phyloP scores from a whole-genome alignment of 179 eudicot species.

The Camellia oleifera region DNA sequence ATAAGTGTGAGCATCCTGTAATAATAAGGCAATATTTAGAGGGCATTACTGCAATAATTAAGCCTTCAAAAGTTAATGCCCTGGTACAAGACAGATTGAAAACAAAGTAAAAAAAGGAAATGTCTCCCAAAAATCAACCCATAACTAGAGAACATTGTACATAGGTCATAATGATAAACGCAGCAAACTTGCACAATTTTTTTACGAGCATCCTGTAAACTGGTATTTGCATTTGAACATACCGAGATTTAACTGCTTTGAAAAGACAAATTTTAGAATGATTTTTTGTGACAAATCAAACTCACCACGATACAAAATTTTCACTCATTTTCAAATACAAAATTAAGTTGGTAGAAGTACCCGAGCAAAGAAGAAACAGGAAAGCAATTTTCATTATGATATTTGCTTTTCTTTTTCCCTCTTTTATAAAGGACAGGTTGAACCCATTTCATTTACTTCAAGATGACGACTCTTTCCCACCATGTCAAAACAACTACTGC shows the following conservation, averaged over 20 bases:
- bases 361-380: background rate
- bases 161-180: background rate
- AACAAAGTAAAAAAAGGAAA: background rate
- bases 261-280: background rate
- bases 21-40: background rate
- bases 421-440: background rate
- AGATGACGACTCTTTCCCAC: too few species aligned
- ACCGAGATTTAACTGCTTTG: background rate
- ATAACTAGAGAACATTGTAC: background rate
- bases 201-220: too few species aligned
- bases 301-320: background rate
- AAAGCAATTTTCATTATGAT: too few species aligned
- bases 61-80: background rate
- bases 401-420: background rate
- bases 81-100: background rate
- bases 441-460: too few species aligned
- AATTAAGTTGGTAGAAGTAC: background rate
- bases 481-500: too few species aligned
- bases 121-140: background rate
- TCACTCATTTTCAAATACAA: background rate
- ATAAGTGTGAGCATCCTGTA: constrained; percentile 37
- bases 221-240: background rate
- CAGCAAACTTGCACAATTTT: background rate
- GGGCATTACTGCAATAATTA: background rate
- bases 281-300: background rate